Evolutionary conservation across 1,284 basidiomycete species (phyloP).

Genomic region (Leccinum olivaceoglutinosum): DNA sequence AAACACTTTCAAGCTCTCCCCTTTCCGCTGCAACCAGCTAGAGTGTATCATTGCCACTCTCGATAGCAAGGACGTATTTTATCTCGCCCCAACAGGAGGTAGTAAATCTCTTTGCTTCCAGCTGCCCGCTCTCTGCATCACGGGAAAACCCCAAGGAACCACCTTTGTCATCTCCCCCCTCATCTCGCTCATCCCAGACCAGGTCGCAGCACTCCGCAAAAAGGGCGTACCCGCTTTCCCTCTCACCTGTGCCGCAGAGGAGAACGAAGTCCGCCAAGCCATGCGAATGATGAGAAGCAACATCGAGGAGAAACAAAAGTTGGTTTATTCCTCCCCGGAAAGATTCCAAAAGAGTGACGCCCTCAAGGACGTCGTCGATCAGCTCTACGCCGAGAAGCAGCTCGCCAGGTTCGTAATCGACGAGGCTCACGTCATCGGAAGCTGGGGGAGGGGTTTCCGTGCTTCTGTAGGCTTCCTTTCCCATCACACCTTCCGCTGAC

Average conservation of each 20-base stretch:
- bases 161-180: constrained; percentile 92
- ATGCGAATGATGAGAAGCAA: constrained; percentile 37
- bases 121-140: constrained; percentile 80
- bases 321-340: constrained; percentile 95
- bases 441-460: constrained; percentile 85
- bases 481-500: not conserved
- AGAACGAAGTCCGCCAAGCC: constrained; percentile 38
- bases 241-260: constrained; percentile 60
- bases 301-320: constrained; percentile 42
- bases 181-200: constrained; percentile 88
- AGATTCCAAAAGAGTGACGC: constrained; percentile 63
- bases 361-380: constrained; percentile 53
- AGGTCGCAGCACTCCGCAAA: constrained; percentile 67
- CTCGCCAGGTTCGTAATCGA: constrained; percentile 93
- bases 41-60: constrained; percentile 84
- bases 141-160: constrained; percentile 72
- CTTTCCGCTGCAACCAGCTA: constrained; percentile 83
- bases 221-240: constrained; percentile 57
- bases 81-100: constrained; percentile 96
- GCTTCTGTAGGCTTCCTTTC: constrained; percentile 47
- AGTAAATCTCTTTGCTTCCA: constrained; percentile 88
- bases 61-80: constrained; percentile 83
- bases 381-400: constrained; percentile 50
- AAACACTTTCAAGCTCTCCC: not conserved
- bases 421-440: constrained; percentile 90